Conservation (phyloP, 2,329 filamentous ascomycete genomes). For the Fusarium falciforme region DNA sequence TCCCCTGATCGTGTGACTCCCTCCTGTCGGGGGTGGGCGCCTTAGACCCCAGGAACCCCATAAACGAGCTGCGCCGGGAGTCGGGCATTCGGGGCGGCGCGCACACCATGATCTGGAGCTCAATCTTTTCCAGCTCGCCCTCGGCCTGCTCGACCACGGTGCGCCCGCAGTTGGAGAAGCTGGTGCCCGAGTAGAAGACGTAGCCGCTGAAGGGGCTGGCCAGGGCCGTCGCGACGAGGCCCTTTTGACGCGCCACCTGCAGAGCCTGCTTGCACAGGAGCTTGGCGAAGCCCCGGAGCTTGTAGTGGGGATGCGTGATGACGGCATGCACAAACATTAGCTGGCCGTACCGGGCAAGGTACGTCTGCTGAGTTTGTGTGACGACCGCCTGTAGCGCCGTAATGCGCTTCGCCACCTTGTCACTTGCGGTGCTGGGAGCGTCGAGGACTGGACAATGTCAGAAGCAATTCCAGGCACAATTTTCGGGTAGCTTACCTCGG, state of each 20-base stretch:
- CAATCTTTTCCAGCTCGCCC: slow-evolving; percentile 29
- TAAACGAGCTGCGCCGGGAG: slow-evolving; percentile 30
- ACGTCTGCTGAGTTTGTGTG: slow-evolving; percentile 31
- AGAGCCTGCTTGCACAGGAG: slow-evolving; percentile 29
- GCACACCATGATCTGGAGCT: slow-evolving; percentile 35
- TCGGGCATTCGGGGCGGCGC: slow-evolving; percentile 23
- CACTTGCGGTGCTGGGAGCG: neutral
- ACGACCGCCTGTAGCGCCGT: slow-evolving; percentile 29
- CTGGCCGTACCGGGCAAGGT: slow-evolving; percentile 24
- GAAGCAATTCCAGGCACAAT: neutral
- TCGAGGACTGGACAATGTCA: slow-evolving; percentile 13
- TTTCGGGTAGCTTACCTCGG: slow-evolving; percentile 8
- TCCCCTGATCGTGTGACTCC: slow-evolving; percentile 21
- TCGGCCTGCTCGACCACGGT: slow-evolving; percentile 26
- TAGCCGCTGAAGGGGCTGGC: slow-evolving; percentile 37
- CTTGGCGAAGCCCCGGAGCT: slow-evolving; percentile 35
- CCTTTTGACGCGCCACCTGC: slow-evolving; percentile 31
- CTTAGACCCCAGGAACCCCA: slow-evolving; percentile 25
- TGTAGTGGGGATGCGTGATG: slow-evolving; percentile 38
- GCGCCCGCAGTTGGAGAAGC: slow-evolving; percentile 35
- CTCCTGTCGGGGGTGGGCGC: slow-evolving; percentile 25
- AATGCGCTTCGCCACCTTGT: slow-evolving; percentile 29
- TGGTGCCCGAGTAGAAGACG: slow-evolving; percentile 35
- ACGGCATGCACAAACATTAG: slow-evolving; percentile 38
- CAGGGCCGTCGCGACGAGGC: slow-evolving; percentile 18